Percentiles rank a stretch among this genome's conserved stretches.
phyloP scores from a whole-genome alignment of 345 rosid genomes.

The Eucalyptus victrix region DNA sequence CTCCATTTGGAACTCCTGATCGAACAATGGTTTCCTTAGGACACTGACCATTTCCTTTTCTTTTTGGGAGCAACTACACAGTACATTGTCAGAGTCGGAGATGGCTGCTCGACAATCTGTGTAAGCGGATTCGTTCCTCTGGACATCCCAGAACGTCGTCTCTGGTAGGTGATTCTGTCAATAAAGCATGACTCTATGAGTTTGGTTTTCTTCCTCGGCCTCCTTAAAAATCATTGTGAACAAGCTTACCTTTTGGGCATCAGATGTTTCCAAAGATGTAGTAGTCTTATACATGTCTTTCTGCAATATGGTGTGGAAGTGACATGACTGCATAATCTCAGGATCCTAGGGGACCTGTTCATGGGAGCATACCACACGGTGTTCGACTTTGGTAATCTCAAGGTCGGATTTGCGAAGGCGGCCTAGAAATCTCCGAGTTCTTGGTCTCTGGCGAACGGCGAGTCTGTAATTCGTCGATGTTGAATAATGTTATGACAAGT shows the following conservation, averaged over 20 bases:
- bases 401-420: conserved; percentile 40
- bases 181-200: neutral
- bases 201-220: neutral
- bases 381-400: conserved; percentile 39
- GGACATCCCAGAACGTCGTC: conserved; percentile 32
- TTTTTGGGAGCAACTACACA: neutral
- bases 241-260: neutral
- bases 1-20: neutral
- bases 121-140: conserved; percentile 38
- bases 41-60: neutral
- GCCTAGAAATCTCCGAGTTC: neutral
- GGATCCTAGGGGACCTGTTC: conserved; percentile 48
- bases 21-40: neutral
- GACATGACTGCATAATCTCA: neutral
- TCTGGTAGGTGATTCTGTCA: conserved; percentile 20
- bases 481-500: neutral
- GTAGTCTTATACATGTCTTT: neutral
- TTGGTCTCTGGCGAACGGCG: neutral
- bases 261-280: neutral
- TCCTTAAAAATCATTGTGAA: neutral
- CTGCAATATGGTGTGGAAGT: neutral
- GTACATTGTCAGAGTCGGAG: conserved; percentile 31
- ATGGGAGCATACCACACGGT: conserved; percentile 54
- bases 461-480: neutral
- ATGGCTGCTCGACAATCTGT: conserved; percentile 14